Evolutionary conservation across 202 grass and related monocot species (phyloP), one percentile per base, ranked within the genome.

Genomic region (Elaeis oleifera): DNA sequence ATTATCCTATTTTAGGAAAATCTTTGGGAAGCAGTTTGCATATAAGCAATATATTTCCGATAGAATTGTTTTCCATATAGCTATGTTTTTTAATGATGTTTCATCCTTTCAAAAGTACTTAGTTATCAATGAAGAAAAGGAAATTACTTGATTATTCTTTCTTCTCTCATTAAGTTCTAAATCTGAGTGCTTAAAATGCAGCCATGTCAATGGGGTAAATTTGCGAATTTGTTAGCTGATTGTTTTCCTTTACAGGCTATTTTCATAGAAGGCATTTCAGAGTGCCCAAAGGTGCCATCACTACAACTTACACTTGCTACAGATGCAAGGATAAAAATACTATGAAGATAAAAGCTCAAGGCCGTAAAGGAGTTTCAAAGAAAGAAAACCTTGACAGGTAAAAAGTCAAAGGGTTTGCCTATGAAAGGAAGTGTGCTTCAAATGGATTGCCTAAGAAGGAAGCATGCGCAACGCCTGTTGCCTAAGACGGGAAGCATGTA

Each of bases 251-350:
- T 56, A 19, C 85, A 99, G 94, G 82, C 20, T 75, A 77, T 84
- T 99, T 99, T 74, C 94, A 99, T 77, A 80, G 64, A 71, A 94
- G 80, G 54, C 94, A 99, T 89, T 92, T 94, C 75, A 99, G 79
- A 60, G 72, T 94, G 63, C 80, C 94, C 64, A 89, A 64, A 79
- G 80, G 78, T 80, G 79, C 77, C 57, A 16, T 32, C 21, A 26
- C 61, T 80, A 25, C 72, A 13, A 44, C 80, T 73, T 99, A 86
- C 52, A 82, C 80, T 62, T 99, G 94, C 69, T 74, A 78, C 68
- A 84, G 85, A 84, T 99, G 94, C 78, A 83, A 86, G 23, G 72
- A 64, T 71, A 84, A 87, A 78, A 65, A 65, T 60, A 49, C 71
- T 21, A 53, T 70, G 59, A 71, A 67, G 27, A 50, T 18, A 49